Percentiles rank a stretch among this genome's conserved stretches.
Conservation (phyloP, 495 filamentous ascomycete genomes). For the Aspergillus asperescens region DNA sequence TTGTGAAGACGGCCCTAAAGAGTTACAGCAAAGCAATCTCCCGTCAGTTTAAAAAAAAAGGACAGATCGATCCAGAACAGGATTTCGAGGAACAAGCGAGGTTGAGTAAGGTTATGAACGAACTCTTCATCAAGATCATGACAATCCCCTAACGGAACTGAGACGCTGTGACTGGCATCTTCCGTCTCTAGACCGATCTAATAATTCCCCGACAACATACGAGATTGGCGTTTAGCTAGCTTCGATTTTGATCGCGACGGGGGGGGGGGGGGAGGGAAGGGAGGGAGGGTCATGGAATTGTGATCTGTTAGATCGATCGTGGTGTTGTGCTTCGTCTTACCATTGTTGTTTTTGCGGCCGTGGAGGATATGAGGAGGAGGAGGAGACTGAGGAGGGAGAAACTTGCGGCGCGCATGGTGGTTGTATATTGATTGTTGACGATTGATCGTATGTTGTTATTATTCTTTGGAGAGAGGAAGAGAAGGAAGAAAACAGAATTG, state of each 20-base stretch:
- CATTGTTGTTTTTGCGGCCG: slow-evolving; percentile 4
- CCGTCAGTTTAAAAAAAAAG: neutral
- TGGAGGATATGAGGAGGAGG: neutral
- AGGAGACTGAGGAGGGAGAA: slow-evolving; percentile 1
- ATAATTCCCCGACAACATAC: neutral
- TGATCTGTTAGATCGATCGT: neutral
- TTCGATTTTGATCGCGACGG: too few relatives aligned
- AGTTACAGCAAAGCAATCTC: neutral
- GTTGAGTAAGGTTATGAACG: neutral
- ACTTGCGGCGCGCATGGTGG: neutral
- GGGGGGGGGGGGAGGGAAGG: too few relatives aligned
- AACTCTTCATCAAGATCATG: slow-evolving; percentile 11
- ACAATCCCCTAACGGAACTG: slow-evolving; percentile 9
- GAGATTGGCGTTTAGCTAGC: neutral
- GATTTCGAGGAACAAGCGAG: neutral
- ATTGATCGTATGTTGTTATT: too few relatives aligned
- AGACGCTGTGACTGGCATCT: slow-evolving; percentile 5
- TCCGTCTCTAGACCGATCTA: slow-evolving; percentile 15
- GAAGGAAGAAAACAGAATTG: neutral
- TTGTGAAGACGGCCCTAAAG: slow-evolving; percentile 5
- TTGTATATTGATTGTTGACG: neutral
- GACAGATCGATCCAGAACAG: neutral
- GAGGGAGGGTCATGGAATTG: neutral
- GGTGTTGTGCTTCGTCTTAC: neutral
- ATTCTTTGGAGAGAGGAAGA: too few relatives aligned